A percentile compares a stretch with the other conserved stretches of the same genome.
Evolutionary conservation across 1,139 yeast genomes (phyloP).

Genomic region (Eremothecium cymbalariae): DNA sequence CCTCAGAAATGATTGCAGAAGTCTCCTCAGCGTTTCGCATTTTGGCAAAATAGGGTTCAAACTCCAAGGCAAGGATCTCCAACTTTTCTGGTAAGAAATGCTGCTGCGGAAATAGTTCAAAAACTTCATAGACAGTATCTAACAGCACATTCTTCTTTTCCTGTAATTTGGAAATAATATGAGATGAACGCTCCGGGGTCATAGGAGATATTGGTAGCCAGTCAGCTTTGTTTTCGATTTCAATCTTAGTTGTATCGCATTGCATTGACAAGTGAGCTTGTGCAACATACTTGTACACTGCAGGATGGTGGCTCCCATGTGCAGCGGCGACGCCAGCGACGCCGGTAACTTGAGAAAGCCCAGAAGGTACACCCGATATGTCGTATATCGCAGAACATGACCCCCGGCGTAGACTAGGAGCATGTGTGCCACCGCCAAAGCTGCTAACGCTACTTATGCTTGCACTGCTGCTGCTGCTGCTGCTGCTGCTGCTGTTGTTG

Average conservation of each 20-base stretch:
- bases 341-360: constrained; percentile 3
- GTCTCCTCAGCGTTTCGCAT: constrained; percentile 4
- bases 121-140: constrained; percentile 8
- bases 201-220: constrained; percentile 11
- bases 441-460: background rate
- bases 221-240: constrained; percentile 8
- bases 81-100: constrained; percentile 7
- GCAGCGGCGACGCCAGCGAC: constrained; percentile 4
- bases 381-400: constrained; percentile 2
- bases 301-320: constrained; percentile 3
- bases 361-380: background rate
- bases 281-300: constrained; percentile 11
- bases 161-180: constrained; percentile 6
- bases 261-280: constrained; percentile 13
- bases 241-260: constrained; percentile 8
- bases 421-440: background rate
- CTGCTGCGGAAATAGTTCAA: constrained; percentile 9
- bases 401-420: constrained; percentile 1
- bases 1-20: constrained; percentile 6
- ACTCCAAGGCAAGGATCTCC: constrained; percentile 10
- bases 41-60: constrained; percentile 3
- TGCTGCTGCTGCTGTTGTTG: background rate
- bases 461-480: background rate
- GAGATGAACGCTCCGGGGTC: constrained; percentile 7
- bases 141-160: constrained; percentile 4